Conservation (phyloP, 352 stramenopile genomes). For the Thraustochytrium sp. region DNA sequence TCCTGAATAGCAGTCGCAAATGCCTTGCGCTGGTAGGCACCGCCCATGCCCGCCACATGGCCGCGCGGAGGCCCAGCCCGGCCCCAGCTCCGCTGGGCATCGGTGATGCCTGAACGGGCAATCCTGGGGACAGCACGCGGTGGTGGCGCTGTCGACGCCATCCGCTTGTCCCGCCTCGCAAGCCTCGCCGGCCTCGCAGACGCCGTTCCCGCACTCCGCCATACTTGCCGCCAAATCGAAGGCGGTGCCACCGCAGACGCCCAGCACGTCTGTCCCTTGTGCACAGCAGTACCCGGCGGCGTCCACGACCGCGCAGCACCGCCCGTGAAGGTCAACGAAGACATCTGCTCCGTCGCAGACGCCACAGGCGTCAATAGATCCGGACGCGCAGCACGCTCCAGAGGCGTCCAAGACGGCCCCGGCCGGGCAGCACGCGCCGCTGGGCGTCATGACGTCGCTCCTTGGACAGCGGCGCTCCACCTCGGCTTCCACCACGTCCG, state of each 20-base stretch:
- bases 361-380: constrained; percentile 8
- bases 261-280: background rate
- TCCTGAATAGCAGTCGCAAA: constrained; percentile 20
- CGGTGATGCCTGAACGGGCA: background rate
- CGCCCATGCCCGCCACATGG: background rate
- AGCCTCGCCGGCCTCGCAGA: constrained; percentile 8
- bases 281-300: constrained; percentile 9
- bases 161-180: background rate
- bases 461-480: background rate
- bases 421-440: background rate
- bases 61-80: background rate
- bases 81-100: background rate
- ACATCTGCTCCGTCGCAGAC: background rate
- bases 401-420: background rate
- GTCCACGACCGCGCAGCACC: background rate
- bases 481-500: background rate
- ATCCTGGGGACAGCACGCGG: background rate
- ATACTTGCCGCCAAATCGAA: background rate
- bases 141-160: background rate
- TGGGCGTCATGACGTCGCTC: background rate
- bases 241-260: background rate
- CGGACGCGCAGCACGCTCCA: background rate
- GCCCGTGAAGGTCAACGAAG: background rate
- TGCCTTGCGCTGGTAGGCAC: background rate
- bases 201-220: constrained; percentile 9